Base-by-base conservation (phyloP, 2,329 filamentous ascomycete species). In the Sporothrix mexicana region DNA sequence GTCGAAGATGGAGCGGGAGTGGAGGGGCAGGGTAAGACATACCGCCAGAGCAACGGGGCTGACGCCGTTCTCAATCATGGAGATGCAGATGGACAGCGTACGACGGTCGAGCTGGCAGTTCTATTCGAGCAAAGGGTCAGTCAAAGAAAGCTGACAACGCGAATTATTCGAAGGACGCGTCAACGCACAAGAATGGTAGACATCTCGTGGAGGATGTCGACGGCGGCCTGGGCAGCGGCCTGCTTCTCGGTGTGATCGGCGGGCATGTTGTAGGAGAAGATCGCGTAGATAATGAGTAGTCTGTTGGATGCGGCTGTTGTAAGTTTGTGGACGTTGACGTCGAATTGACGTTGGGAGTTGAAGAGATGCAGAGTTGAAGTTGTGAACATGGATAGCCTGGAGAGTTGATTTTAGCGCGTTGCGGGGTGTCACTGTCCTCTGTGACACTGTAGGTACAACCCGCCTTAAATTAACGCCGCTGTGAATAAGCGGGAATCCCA, bases 11-110 rank as follows among this genome's bases (percentile, higher is more conserved):
- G 30, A 45, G 30, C 0, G n/a, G 12, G 10, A 59, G 23, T 36
- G 30, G 30, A 36, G 30, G 30, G 30, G 30, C 3, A 23, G 36
- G 12, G 17, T 6, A 43, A 0, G 2, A 79, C 93, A 79, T 87
- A 98, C 96, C 30, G 95, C 95, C 45, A 99, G 85, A 0, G 95
- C 96, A 81, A 98, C 95, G 0, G 96, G 96, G 79, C 97, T 97
- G 43, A 98, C 94, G 15, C 96, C 96, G 79, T 97, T 97, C 83
- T 99, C 96, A 77, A 99, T 97, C 81, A 99, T 88, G 71, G 94
- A 97, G 74, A 98, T 95, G 82, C 96, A 99, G 75, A 98, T 93
- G 2, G 95, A 97, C 20, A 99, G 86, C 23, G 95, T 94, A 71
- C 94, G 92, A 45, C 95, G 91, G 81, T 98, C 95, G 62, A 99